Percentiles rank a stretch among this genome's conserved stretches.
These are phyloP conservation scores for Haplosporangium sp. DNA, from an alignment of 371 early-diverging fungal genomes.

Conservation along the genomic window DNA sequence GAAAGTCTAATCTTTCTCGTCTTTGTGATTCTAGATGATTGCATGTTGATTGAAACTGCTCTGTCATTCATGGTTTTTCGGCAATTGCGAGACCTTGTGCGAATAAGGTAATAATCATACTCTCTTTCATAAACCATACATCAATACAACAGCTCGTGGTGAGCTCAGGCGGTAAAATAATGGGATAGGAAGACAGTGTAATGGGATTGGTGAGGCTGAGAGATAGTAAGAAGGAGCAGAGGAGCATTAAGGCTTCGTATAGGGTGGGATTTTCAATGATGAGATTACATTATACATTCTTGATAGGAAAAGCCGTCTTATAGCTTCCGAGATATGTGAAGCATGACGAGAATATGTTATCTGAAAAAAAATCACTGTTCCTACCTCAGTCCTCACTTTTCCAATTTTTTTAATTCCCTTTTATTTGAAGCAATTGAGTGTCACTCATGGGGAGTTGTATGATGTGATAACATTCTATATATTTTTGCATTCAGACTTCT, in stretches of 20 bases:
- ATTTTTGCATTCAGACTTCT: no score
- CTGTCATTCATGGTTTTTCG: no score
- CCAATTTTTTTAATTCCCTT: no score
- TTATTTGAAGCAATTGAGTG: no score
- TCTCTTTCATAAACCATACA: not conserved
- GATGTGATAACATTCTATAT: no score
- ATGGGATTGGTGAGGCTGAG: not conserved
- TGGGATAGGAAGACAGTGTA: not conserved
- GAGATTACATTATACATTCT: conserved; percentile 48
- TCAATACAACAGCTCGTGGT: not conserved
- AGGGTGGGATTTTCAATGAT: conserved; percentile 32
- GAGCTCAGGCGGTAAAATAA: not conserved
- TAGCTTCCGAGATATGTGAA: conserved; percentile 53
- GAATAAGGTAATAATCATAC: no score
- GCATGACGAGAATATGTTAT: conserved; percentile 52
- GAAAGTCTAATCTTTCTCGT: not conserved
- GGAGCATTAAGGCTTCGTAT: not conserved
- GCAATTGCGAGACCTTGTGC: no score
- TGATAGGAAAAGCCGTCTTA: conserved; percentile 59
- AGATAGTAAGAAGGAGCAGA: not conserved
- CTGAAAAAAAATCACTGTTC: conserved; percentile 30
- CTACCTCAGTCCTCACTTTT: no score
- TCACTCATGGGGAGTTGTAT: no score
- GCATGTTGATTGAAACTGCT: no score
- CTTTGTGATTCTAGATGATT: not conserved